A percentile compares a stretch with the other conserved stretches of the same genome.
phyloP scores from a whole-genome alignment of 2,329 filamentous ascomycete species.

The Pyrenophora teres region DNA sequence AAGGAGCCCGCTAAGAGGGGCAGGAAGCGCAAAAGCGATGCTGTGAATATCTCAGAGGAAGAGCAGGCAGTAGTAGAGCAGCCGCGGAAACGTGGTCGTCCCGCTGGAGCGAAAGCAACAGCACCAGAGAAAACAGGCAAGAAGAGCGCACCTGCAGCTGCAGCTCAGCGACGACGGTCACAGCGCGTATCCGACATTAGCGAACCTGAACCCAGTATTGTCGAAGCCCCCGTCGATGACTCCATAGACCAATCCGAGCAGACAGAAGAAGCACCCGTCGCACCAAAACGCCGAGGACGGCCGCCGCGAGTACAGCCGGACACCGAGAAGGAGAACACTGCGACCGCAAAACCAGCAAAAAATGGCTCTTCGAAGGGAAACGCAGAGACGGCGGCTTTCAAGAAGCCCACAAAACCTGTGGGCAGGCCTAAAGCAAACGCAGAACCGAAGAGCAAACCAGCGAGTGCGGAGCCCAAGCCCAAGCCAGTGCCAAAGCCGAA shows the following conservation, averaged over 20 bases:
- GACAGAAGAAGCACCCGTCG: conserved; percentile 22
- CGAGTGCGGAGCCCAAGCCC: conserved; percentile 19
- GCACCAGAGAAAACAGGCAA: conserved; percentile 26
- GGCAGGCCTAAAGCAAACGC: conserved; percentile 29
- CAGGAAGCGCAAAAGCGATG: conserved; percentile 39
- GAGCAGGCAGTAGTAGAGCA: conserved; percentile 22
- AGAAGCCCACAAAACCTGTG: conserved; percentile 31
- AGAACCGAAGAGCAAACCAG: conserved; percentile 24
- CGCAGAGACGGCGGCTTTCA: conserved; percentile 27
- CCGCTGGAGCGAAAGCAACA: conserved; percentile 12
- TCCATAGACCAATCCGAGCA: conserved; percentile 31
- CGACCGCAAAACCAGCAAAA: conserved; percentile 15
- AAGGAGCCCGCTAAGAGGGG: conserved; percentile 34
- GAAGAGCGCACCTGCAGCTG: conserved; percentile 22
- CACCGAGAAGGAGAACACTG: conserved; percentile 15
- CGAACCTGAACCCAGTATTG: conserved; percentile 32
- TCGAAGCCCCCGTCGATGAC: conserved; percentile 28
- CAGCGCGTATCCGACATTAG: conserved; percentile 37
- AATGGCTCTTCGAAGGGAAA: conserved; percentile 16
- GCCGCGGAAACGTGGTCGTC: conserved; percentile 25
- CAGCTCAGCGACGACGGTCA: conserved; percentile 28
- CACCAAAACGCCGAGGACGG: conserved; percentile 34
- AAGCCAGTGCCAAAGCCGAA: conserved; percentile 18
- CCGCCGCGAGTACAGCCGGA: conserved; percentile 28
- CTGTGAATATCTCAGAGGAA: conserved; percentile 20